Percentiles rank a stretch among this genome's conserved stretches.
Evolutionary conservation across 192 early-diverging fungal genomes (phyloP).

Genomic region (Allomyces arbusculus): DNA sequence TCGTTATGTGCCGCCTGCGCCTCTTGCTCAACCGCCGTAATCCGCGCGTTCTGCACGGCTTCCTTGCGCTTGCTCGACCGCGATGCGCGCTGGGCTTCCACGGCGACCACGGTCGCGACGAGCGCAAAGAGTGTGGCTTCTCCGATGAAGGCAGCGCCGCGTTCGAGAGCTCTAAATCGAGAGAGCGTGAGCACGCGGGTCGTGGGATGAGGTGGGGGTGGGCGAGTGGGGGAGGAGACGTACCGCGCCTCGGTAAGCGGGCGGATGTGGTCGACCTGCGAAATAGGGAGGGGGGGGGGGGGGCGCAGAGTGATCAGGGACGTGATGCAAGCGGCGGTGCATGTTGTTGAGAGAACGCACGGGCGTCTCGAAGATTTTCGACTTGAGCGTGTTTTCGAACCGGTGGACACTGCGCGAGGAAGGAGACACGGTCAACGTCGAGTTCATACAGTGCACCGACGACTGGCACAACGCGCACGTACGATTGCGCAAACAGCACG

Average conservation of each 20-base stretch:
- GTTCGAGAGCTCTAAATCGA: neutral
- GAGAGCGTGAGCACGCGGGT: neutral
- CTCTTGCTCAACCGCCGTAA: neutral
- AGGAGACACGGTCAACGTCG: neutral
- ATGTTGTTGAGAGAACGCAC: neutral
- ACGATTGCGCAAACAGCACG: neutral
- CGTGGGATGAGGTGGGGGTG: neutral
- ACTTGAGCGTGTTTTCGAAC: no score
- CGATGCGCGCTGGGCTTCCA: neutral
- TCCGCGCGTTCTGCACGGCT: neutral
- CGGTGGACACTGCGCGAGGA: no score
- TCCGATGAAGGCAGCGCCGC: neutral
- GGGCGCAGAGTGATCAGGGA: neutral
- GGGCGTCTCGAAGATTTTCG: neutral
- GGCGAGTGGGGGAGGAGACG: neutral
- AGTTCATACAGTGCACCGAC: neutral
- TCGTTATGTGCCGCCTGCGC: neutral
- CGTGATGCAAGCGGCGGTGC: neutral
- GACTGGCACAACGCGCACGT: neutral
- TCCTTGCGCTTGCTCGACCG: neutral
- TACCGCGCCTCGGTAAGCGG: no score
- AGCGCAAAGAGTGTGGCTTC: neutral
- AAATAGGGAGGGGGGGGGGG: neutral
- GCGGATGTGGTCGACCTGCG: no score
- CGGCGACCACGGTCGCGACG: neutral